Evolutionary conservation across 1,284 basidiomycete genomes (phyloP).

Genomic region (Trametes sp.): DNA sequence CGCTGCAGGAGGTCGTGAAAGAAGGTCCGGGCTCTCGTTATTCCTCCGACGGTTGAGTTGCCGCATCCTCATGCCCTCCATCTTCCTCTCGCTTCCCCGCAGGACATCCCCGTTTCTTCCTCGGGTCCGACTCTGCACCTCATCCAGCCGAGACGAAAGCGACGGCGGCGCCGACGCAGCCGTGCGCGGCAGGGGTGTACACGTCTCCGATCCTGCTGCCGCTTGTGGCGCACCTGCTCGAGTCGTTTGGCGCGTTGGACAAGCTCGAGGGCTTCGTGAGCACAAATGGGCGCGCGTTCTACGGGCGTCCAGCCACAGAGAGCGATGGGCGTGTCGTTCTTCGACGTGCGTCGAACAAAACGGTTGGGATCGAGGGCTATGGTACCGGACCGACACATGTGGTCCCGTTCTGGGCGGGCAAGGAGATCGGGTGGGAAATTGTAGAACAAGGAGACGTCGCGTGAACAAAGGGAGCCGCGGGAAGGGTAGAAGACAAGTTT

Average conservation of each 20-base stretch:
- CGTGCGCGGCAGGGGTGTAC: constrained; percentile 94
- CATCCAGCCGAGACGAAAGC: constrained; percentile 88
- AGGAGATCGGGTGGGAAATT: constrained; percentile 85
- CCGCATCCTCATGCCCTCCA: constrained; percentile 6
- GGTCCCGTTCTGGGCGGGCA: constrained; percentile 94
- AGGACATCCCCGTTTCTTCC: constrained; percentile 97
- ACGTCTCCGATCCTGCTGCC: constrained; percentile 92
- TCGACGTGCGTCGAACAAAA: constrained; percentile 48
- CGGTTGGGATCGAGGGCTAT: constrained; percentile 57
- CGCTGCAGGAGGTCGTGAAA: constrained; percentile 82
- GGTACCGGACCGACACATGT: constrained; percentile 65
- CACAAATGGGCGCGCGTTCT: constrained; percentile 82
- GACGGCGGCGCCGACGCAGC: constrained; percentile 71
- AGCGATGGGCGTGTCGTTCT: constrained; percentile 43
- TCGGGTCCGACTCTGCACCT: constrained; percentile 97
- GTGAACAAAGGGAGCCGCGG: background rate
- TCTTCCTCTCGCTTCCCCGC: background rate
- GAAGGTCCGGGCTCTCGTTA: constrained; percentile 59
- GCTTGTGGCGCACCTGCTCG: constrained; percentile 84
- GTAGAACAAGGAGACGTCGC: constrained; percentile 34
- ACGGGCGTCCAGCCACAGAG: constrained; percentile 53
- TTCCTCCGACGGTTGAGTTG: constrained; percentile 12
- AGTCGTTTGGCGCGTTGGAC: constrained; percentile 87
- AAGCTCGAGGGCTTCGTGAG: constrained; percentile 83
- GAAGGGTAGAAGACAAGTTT: background rate